phyloP scores from a whole-genome alignment of 192 early-diverging fungal species.

The Rhizophagus clarus region DNA sequence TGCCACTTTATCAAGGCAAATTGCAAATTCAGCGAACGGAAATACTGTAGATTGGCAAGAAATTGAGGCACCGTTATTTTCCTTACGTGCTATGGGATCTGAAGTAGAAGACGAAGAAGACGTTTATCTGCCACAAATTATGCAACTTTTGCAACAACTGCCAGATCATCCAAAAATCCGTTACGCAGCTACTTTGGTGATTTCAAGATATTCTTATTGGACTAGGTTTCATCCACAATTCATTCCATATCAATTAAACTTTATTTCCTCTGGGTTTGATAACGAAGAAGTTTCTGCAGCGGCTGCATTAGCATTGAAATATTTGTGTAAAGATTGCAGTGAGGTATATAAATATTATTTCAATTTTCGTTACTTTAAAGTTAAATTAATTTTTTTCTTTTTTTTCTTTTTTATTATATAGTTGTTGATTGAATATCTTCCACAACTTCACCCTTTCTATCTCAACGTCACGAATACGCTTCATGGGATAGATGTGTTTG shows the following conservation, averaged over 20 bases:
- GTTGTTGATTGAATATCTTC: conserved; percentile 75
- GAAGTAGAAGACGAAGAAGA: conserved; percentile 73
- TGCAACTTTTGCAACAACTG: conserved; percentile 84
- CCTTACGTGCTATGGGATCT: conserved; percentile 91
- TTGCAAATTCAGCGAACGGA: conserved; percentile 45
- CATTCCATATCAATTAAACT: conserved; percentile 90
- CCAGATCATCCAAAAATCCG: conserved; percentile 92
- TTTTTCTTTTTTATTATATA: conserved; percentile 28
- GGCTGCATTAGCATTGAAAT: conserved; percentile 83
- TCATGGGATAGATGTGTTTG: conserved; percentile 66
- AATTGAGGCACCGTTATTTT: conserved; percentile 93
- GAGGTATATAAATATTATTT: conserved; percentile 54
- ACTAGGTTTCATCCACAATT: conserved; percentile 85
- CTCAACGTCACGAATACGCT: conserved; percentile 68
- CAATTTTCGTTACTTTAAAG: not conserved
- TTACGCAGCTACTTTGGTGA: conserved; percentile 95
- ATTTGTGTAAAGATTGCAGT: conserved; percentile 89
- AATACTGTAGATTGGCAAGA: conserved; percentile 77
- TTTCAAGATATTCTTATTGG: conserved; percentile 95
- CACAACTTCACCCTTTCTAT: conserved; percentile 85
- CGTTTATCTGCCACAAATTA: conserved; percentile 84
- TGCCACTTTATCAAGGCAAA: conserved; percentile 29
- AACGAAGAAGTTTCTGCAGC: conserved; percentile 83
- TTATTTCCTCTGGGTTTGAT: conserved; percentile 89
- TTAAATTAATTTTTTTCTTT: not conserved